Percentiles rank a stretch among this genome's conserved stretches.
Evolutionary conservation across 2,329 filamentous ascomycete genomes (phyloP).

Genomic region (Aspergillus uvarum): DNA sequence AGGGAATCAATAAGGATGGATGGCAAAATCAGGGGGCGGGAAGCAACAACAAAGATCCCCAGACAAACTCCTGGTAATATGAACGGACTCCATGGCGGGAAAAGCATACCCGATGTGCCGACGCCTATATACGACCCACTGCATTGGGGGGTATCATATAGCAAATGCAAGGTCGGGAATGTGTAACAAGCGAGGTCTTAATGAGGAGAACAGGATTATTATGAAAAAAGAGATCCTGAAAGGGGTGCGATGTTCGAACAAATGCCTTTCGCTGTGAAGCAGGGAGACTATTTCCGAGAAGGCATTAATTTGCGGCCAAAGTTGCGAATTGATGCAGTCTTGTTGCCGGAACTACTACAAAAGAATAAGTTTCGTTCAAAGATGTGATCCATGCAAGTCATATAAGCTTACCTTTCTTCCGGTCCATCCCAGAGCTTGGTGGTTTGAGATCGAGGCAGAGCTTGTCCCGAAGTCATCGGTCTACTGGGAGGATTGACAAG

Average conservation of each 20-base stretch:
- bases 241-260: background rate
- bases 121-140: constrained; percentile 29
- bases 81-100: background rate
- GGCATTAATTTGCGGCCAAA: constrained; percentile 39
- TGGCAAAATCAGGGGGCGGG: background rate
- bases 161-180: constrained; percentile 16
- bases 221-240: background rate
- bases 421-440: constrained; percentile 26
- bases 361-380: background rate
- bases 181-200: constrained; percentile 4
- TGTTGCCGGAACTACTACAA: constrained; percentile 23
- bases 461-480: constrained; percentile 32
- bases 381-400: background rate
- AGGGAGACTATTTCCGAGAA: constrained; percentile 20
- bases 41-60: constrained; percentile 4
- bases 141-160: constrained; percentile 24
- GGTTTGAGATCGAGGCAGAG: constrained; percentile 24
- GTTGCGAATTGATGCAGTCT: constrained; percentile 34
- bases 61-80: constrained; percentile 4
- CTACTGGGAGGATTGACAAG: constrained; percentile 32
- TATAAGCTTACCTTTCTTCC: constrained; percentile 32
- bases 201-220: background rate
- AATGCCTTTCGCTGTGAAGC: background rate
- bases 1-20: background rate
- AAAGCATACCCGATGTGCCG: constrained; percentile 14